Evolutionary conservation across 139 green algal species (phyloP).

Genomic region (Chlorella sp.): DNA sequence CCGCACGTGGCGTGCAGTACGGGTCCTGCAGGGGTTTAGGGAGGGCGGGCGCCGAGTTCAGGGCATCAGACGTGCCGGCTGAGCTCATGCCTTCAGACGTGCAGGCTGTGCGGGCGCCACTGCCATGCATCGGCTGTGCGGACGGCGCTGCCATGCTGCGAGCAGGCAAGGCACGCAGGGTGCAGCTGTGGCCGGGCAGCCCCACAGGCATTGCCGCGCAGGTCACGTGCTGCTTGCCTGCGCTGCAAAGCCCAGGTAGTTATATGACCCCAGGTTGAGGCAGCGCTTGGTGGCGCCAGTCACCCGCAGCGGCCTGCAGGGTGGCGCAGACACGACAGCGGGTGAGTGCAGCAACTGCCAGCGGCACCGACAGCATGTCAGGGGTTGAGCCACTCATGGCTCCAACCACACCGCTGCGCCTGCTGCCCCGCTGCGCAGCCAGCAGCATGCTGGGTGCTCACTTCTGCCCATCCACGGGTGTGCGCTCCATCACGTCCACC

Average conservation of each 20-base stretch:
- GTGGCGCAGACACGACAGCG: too few species aligned
- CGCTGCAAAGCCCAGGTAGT: constrained; percentile 98
- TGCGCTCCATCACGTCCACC: constrained; percentile 92
- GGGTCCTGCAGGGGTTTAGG: constrained; percentile 57
- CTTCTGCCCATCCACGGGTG: constrained; percentile 58
- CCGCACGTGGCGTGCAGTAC: constrained; percentile 94
- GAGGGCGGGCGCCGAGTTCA: neutral
- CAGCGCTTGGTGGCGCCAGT: constrained; percentile 67
- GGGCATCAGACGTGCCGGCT: too few species aligned
- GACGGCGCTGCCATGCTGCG: too few species aligned
- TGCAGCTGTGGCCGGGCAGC: neutral
- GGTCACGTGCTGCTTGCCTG: neutral
- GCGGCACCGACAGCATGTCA: too few species aligned
- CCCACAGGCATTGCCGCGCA: neutral
- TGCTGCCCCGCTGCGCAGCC: neutral
- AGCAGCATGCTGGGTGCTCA: neutral
- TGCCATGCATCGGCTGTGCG: too few species aligned
- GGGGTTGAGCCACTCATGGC: too few species aligned
- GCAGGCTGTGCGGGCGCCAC: too few species aligned
- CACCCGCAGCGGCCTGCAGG: constrained; percentile 59
- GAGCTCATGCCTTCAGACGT: too few species aligned
- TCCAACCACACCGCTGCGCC: neutral
- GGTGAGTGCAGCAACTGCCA: neutral
- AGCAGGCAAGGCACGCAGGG: neutral
- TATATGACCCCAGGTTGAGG: constrained; percentile 98